Evolutionary conservation across 1,284 basidiomycete genomes (phyloP), one percentile per base, ranked within the genome.

Genomic region (Anthracocystis panici-leucophaei): DNA sequence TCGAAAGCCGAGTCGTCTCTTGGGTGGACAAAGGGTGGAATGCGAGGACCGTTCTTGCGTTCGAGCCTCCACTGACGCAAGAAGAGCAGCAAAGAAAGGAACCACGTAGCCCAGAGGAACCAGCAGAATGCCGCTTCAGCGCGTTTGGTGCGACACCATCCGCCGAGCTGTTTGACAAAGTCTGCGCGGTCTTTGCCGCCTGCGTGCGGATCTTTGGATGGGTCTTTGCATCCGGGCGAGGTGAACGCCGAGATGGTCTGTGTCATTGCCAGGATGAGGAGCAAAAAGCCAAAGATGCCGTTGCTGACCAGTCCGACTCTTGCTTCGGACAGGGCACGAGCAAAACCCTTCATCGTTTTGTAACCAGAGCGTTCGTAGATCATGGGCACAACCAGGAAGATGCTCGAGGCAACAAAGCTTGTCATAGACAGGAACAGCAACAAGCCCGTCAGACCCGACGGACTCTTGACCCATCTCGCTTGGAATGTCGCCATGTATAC

Each of bases 1-100:
- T 80, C 74, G 33, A 83, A 83, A 1, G 79, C 80, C 23, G 75
- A 73, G 57, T 80, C 78, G 53, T 82, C 75, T 35, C 60, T 71
- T 0, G 80, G 79, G 45, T 82, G 80, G 14, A 75, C 70, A 53
- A 83, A 83, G 6, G 81, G 78, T 8, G 79, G 80, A 44, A 81
- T 81, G 38, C 81, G 68, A 7, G 81, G 81, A 6, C 80, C 80
- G n/a, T 81, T 77, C 71, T 81, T 82, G 60, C 80, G 80, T 46
- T 75, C 69, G 21, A 73, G 48, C 29, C 65, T 75, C 80, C 80
- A 82, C 57, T 78, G 64, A 11, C 78, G 70, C 29, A 82, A 57
- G 65, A 81, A 82, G 48, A 81, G 74, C 11, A 79, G 57, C 48
- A 78, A 52, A 6, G 78, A 73, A 5, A 77, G 56, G 49, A 77